phyloP scores from a whole-genome alignment of 1,284 basidiomycete species.

The Pisolithus thermaeus region DNA sequence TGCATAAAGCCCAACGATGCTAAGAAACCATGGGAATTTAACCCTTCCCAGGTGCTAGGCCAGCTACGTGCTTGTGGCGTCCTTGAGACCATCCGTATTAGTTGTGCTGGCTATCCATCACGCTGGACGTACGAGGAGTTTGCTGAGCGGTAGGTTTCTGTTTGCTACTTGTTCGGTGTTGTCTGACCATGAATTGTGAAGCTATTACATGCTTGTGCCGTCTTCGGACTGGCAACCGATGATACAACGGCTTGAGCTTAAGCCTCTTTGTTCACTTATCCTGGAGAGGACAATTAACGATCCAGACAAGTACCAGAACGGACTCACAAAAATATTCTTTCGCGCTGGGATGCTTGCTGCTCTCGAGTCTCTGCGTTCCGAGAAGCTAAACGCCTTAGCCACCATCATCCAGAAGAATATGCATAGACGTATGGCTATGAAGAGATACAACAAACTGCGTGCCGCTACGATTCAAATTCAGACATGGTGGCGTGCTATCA shows the following conservation, averaged over 20 bases:
- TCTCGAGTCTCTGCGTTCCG: slow-evolving; percentile 85
- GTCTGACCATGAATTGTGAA: slow-evolving; percentile 28
- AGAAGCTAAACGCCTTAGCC: slow-evolving; percentile 85
- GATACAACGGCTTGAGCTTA: slow-evolving; percentile 77
- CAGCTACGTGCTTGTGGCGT: slow-evolving; percentile 99
- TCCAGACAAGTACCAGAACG: slow-evolving; percentile 94
- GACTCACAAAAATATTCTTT: slow-evolving; percentile 99
- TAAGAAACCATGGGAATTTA: slow-evolving; percentile 96
- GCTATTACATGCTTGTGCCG: slow-evolving; percentile 94
- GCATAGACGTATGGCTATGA: slow-evolving; percentile 78
- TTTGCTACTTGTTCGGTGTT: neutral
- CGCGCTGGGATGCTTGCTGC: slow-evolving; percentile 98
- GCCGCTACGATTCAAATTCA: slow-evolving; percentile 81
- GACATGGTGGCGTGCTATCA: slow-evolving; percentile 87
- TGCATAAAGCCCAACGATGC: slow-evolving; percentile 99
- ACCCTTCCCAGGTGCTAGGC: slow-evolving; percentile 91
- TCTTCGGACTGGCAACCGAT: slow-evolving; percentile 83
- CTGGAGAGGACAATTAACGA: slow-evolving; percentile 86
- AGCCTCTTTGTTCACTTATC: slow-evolving; percentile 80
- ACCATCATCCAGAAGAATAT: slow-evolving; percentile 98
- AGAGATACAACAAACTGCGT: slow-evolving; percentile 73
- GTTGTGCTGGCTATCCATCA: slow-evolving; percentile 98
- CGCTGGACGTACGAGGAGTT: slow-evolving; percentile 99
- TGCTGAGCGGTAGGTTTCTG: slow-evolving; percentile 77
- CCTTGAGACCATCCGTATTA: slow-evolving; percentile 97